phyloP scores from a whole-genome alignment of 306 rosid species.

The Cucumis melo region DNA sequence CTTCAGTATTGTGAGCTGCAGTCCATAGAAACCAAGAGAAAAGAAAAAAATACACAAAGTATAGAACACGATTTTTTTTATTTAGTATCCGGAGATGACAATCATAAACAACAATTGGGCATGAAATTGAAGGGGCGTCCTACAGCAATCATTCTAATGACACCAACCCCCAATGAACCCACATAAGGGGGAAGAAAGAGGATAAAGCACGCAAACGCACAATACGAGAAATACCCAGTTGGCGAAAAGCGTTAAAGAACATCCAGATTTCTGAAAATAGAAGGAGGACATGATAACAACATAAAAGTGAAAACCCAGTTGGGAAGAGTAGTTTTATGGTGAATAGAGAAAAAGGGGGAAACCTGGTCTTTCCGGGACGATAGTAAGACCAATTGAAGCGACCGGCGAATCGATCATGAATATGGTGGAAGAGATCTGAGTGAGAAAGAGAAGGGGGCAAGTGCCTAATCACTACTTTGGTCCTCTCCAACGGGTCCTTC shows the following conservation, averaged over 20 bases:
- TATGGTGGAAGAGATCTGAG: slow-evolving; percentile 68
- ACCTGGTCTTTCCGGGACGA: slow-evolving; percentile 73
- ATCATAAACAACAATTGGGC: not conserved
- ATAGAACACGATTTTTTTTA: not conserved
- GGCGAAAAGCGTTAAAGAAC: not conserved
- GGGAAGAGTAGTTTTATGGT: not conserved
- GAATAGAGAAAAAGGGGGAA: not conserved
- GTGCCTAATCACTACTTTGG: slow-evolving; percentile 77
- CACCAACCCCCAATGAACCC: not conserved
- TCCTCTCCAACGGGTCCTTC: slow-evolving; percentile 53
- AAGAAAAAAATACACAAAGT: not conserved
- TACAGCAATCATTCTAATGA: not conserved
- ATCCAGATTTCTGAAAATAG: not conserved
- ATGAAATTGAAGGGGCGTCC: not conserved
- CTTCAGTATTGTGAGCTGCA: not conserved
- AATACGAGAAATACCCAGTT: not conserved
- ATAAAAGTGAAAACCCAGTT: not conserved
- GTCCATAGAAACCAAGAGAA: not conserved
- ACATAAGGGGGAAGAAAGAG: not conserved
- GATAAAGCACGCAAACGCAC: not conserved
- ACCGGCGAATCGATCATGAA: slow-evolving; percentile 44
- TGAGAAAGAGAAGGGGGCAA: slow-evolving; percentile 79
- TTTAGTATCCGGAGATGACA: not conserved
- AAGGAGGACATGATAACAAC: not conserved
- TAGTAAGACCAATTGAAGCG: slow-evolving; percentile 60